phyloP scores from a whole-genome alignment of 768 basidiomycete species.

The Phlebiopsis flavidoalba region DNA sequence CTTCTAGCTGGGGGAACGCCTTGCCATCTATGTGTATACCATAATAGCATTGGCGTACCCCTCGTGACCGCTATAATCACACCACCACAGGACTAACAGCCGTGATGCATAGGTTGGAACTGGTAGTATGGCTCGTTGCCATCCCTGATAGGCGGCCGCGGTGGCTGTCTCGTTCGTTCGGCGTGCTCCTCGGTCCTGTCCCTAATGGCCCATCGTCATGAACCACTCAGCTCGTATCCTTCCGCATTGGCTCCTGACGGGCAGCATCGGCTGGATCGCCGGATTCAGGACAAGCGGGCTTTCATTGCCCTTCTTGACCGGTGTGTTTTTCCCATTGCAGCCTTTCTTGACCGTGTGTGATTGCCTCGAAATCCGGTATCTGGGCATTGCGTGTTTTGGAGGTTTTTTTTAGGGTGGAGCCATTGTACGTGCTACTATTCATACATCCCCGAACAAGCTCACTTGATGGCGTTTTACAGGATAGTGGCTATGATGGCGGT shows the following conservation, averaged over 20 bases:
- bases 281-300: conserved; percentile 48
- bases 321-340: no score
- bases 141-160: conserved; percentile 46
- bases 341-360: conserved; percentile 47
- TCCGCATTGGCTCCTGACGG: conserved; percentile 38
- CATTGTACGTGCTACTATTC: conserved; percentile 33
- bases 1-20: conserved; percentile 32
- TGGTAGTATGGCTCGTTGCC: conserved; percentile 57
- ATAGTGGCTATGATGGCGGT: conserved; percentile 15
- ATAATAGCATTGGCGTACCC: conserved; percentile 32
- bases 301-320: conserved; percentile 48
- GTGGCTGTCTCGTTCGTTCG: conserved; percentile 50
- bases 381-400: conserved; percentile 36
- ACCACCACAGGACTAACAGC: conserved; percentile 18
- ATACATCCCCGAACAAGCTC: neutral
- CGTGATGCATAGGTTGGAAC: conserved; percentile 29
- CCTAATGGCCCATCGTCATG: conserved; percentile 42
- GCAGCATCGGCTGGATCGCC: conserved; percentile 45
- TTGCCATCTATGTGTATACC: conserved; percentile 32
- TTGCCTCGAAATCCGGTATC: conserved; percentile 38
- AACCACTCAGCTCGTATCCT: conserved; percentile 36
- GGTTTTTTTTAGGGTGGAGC: no score
- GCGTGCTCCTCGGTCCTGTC: conserved; percentile 45
- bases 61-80: no score
- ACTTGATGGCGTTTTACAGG: neutral